A percentile compares a stretch with the other conserved stretches of the same genome.
Conservation (phyloP, 2,329 filamentous ascomycete genomes). For the Pezicula carpinea region DNA sequence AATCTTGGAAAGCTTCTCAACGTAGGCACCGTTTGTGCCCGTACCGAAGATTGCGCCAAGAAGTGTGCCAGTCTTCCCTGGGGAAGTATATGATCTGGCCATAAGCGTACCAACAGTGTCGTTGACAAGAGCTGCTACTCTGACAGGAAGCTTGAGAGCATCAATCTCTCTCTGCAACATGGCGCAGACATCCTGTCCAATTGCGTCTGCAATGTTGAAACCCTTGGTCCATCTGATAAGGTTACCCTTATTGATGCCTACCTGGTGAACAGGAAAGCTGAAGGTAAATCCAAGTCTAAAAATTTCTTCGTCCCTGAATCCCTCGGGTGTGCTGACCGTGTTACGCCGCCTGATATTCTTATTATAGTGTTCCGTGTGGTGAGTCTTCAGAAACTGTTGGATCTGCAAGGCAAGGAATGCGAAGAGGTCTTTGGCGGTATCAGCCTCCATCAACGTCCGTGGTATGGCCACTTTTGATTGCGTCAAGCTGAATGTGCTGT, state of each 20-base stretch:
- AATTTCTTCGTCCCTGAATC: conserved; percentile 66
- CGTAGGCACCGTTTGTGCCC: conserved; percentile 94
- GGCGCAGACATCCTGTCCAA: conserved; percentile 92
- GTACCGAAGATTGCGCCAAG: conserved; percentile 98
- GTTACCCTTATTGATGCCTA: conserved; percentile 90
- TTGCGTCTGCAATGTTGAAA: conserved; percentile 90
- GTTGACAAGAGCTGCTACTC: conserved; percentile 93
- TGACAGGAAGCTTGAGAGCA: conserved; percentile 77
- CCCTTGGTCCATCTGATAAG: conserved; percentile 98
- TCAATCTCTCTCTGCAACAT: conserved; percentile 89
- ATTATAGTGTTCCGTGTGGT: conserved; percentile 84
- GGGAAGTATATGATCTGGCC: conserved; percentile 93
- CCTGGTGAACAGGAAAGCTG: conserved; percentile 91
- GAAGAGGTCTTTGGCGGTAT: conserved; percentile 83
- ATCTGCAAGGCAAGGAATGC: conserved; percentile 91
- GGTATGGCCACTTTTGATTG: conserved; percentile 92
- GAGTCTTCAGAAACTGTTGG: conserved; percentile 77
- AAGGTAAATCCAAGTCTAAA: conserved; percentile 99
- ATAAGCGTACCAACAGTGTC: conserved; percentile 97
- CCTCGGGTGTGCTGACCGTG: conserved; percentile 53
- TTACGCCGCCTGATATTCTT: conserved; percentile 61
- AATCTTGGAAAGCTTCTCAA: conserved; percentile 84
- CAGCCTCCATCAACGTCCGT: conserved; percentile 81
- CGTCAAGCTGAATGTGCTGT: conserved; percentile 90
- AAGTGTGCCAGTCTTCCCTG: conserved; percentile 78